Conservation (phyloP, 140 eudicot species). For the Anethum foeniculum region DNA sequence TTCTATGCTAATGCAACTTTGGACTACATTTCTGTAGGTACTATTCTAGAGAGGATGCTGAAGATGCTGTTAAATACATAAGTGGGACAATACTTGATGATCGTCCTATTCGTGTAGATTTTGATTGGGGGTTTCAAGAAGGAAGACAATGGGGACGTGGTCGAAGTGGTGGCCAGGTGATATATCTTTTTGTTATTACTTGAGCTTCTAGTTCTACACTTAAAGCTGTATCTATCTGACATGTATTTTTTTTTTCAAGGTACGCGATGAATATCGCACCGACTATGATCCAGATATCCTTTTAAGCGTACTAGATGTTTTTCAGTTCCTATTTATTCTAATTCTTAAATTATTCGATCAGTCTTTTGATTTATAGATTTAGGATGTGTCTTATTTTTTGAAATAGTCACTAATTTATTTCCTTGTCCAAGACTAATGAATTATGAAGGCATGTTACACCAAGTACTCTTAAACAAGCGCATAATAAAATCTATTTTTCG, state of each 20-base stretch:
- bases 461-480: background rate
- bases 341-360: background rate
- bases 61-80: slow-evolving; percentile 88
- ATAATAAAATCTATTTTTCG: background rate
- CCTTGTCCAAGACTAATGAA: background rate
- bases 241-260: slow-evolving; percentile 24
- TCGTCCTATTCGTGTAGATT: slow-evolving; percentile 96
- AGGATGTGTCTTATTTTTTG: background rate
- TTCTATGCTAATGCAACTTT: background rate
- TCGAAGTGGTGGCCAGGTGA: slow-evolving; percentile 97
- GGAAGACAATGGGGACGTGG: slow-evolving; percentile 99
- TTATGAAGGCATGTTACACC: background rate
- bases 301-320: background rate
- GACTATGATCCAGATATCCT: slow-evolving; percentile 80
- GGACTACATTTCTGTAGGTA: slow-evolving; percentile 40
- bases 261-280: slow-evolving; percentile 67
- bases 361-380: background rate
- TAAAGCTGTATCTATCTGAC: background rate
- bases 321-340: background rate
- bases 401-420: background rate
- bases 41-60: slow-evolving; percentile 93
- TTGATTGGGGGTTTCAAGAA: slow-evolving; percentile 99
- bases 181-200: background rate
- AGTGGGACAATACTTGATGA: slow-evolving; percentile 99
- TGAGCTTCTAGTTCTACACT: slow-evolving; percentile 3